Percentiles rank a stretch among this genome's conserved stretches.
phyloP scores from a whole-genome alignment of 495 filamentous ascomycete genomes.

The Neurospora sp. region DNA sequence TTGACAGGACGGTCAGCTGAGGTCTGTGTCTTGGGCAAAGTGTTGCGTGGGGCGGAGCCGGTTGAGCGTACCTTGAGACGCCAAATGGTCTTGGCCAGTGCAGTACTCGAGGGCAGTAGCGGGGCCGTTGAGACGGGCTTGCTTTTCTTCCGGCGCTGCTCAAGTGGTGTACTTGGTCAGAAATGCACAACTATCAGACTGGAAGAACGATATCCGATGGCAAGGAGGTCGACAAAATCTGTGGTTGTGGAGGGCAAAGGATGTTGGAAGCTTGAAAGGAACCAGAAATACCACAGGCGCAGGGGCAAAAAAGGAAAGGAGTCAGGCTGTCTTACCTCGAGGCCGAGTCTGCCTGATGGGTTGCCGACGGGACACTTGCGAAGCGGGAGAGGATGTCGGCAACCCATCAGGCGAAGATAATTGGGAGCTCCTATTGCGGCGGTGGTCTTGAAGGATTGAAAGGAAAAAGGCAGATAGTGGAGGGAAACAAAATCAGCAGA shows the following conservation, averaged over 20 bases:
- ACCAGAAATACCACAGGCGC: background rate
- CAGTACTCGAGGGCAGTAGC: background rate
- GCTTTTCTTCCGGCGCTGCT: background rate
- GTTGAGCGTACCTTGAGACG: background rate
- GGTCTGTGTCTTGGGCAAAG: background rate
- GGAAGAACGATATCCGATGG: background rate
- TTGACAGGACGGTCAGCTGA: background rate
- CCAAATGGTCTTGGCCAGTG: background rate
- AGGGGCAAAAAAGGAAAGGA: background rate
- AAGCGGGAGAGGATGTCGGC: background rate
- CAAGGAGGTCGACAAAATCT: background rate
- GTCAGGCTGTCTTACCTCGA: background rate
- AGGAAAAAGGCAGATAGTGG: background rate
- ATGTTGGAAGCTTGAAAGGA: background rate
- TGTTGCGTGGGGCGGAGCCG: background rate
- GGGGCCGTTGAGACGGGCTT: background rate
- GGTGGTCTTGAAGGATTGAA: background rate
- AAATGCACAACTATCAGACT: background rate
- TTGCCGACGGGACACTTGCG: background rate
- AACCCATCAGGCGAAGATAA: slow-evolving; percentile 18
- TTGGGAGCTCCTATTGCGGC: slow-evolving; percentile 5
- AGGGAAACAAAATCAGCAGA: background rate
- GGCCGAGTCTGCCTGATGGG: background rate
- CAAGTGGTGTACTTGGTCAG: background rate
- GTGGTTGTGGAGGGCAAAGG: background rate